Base-by-base conservation (phyloP, 768 basidiomycete species). In the Pleurotus djamor region DNA sequence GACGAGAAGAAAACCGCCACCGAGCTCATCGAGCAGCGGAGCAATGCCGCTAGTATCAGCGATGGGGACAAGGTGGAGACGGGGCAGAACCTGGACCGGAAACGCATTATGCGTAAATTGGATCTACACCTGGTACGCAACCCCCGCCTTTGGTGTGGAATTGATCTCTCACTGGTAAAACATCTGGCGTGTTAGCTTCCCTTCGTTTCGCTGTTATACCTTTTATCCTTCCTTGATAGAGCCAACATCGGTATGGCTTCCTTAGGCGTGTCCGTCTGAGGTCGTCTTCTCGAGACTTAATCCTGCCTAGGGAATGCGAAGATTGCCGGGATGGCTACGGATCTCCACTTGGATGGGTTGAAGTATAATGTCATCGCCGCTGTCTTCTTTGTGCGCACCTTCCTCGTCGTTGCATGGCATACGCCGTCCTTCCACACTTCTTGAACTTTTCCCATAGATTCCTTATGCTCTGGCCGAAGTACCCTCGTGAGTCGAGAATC, bases 251-350 rank as follows among this genome's bases (percentile, higher is more conserved):
- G 54, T 56, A 28, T 28, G 21, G 21, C 21, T 28, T 17, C 6
- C 34, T 54, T 7, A 28, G 13, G 17, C 5, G 13, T 45, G n/a
- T 35, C 51, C 50, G 38, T 10, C 12, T n/a, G 41, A 7, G 14
- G 34, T 41, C 48, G 45, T 57, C n/a, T 58, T 7, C 9, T 7
- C 16, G 2, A 16, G 54, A 3, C 21, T 28, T 21, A 32, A n/a
- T 34, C 28, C 17, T 21, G 12, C n/a, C 5, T 34, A 78, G 77
- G 77, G 49, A 78, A 78, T 62, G 76, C 77, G 13, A 65, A 66
- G 60, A 72, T 83, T 28, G 80, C 80, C 6, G 79, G 79, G 14
- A 74, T 81, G 78, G 66, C 72, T 13, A 62, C 55, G 1, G 76
- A 80, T 59, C 63, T 71, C 33, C 35, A 68, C 32, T 59, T 71